Conservation (phyloP, 257 asterid species). For the Thymus quinquecostatus region DNA sequence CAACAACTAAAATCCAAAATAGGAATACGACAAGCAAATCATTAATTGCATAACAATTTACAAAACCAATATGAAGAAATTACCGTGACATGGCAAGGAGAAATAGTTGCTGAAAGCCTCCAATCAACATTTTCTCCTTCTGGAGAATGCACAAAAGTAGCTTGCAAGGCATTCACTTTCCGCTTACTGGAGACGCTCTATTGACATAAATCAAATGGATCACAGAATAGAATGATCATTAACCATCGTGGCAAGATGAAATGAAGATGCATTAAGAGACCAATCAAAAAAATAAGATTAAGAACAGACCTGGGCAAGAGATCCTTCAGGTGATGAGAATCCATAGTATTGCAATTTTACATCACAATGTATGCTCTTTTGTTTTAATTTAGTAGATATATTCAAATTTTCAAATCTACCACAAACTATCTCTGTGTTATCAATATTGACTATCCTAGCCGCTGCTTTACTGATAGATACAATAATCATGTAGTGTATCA, state of each 20-base stretch:
- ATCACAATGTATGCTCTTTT: conserved; percentile 81
- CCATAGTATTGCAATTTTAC: conserved; percentile 88
- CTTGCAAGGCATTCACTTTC: conserved; percentile 94
- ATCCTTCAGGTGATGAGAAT: conserved; percentile 95
- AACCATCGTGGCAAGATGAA: conserved; percentile 16
- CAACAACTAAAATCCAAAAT: not conserved
- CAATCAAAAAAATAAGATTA: not conserved
- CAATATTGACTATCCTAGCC: conserved; percentile 76
- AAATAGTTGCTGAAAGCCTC: conserved; percentile 93
- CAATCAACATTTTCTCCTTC: conserved; percentile 95
- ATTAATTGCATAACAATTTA: conserved; percentile 3
- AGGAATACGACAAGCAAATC: conserved; percentile 5
- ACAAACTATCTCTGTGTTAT: conserved; percentile 80
- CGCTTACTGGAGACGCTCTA: conserved; percentile 94
- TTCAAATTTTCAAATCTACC: conserved; percentile 95
- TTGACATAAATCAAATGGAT: conserved; percentile 35
- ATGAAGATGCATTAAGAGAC: conserved; percentile 22
- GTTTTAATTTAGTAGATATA: conserved; percentile 78
- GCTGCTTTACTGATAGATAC: conserved; percentile 90
- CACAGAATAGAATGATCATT: conserved; percentile 29
- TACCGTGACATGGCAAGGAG: conserved; percentile 98
- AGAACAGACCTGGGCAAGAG: conserved; percentile 90
- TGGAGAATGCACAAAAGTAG: conserved; percentile 87
- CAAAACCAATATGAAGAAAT: conserved; percentile 25
- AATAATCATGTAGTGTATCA: conserved; percentile 74